A percentile compares a stretch with the other conserved stretches of the same genome.
Conservation (phyloP, 352 stramenopile species). For the Phytopythium delawarense region DNA sequence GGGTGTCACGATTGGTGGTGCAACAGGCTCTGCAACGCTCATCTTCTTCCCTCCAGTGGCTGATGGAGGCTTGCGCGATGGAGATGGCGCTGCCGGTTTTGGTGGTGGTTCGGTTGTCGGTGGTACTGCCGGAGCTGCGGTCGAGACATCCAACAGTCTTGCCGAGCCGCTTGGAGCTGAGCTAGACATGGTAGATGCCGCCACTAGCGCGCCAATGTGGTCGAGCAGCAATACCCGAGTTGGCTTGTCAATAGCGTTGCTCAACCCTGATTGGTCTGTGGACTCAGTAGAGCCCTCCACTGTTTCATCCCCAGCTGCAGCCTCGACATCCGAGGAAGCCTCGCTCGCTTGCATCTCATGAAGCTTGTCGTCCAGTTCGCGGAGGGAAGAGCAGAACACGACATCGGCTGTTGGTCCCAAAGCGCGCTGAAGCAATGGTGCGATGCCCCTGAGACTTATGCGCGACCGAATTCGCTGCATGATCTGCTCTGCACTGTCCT, state of each 20-base stretch:
- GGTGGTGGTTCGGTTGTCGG: neutral
- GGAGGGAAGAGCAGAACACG: constrained; percentile 28
- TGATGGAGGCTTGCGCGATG: constrained; percentile 2
- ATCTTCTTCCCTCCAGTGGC: constrained; percentile 1
- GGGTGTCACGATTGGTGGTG: neutral
- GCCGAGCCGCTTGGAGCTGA: neutral
- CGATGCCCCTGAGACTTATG: constrained; percentile 29
- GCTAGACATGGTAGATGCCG: neutral
- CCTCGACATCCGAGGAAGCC: neutral
- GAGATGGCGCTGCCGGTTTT: neutral
- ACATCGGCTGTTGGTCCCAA: constrained; percentile 14
- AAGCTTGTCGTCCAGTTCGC: constrained; percentile 15
- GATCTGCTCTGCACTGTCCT: neutral
- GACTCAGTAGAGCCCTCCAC: neutral
- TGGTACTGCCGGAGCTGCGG: neutral
- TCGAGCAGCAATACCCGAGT: constrained; percentile 41
- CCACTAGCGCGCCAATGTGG: constrained; percentile 17
- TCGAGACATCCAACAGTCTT: neutral
- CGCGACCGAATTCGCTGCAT: constrained; percentile 15
- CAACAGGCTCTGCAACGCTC: neutral
- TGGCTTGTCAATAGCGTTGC: neutral
- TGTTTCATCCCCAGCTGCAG: constrained; percentile 6
- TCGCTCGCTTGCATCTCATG: neutral
- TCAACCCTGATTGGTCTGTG: neutral
- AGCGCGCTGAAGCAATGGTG: constrained; percentile 32